Evolutionary conservation across 495 filamentous ascomycete genomes (phyloP).

Genomic region (Aspergillus asperescens): DNA sequence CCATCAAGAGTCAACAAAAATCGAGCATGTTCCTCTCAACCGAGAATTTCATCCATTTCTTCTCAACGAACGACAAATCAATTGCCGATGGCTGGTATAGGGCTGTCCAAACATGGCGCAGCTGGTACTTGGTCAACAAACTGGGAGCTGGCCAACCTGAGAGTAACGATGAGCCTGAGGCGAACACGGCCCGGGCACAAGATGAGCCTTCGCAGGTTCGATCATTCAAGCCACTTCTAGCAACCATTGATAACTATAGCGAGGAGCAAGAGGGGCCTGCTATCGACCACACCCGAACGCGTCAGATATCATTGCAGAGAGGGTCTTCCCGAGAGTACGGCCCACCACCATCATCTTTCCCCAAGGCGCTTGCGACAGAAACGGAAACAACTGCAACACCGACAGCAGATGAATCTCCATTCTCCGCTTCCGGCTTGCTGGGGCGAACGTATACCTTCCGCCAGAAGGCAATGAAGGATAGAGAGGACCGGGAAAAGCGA

Average conservation of each 20-base stretch:
- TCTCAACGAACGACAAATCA: slow-evolving; percentile 66
- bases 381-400: slow-evolving; percentile 11
- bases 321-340: slow-evolving; percentile 36
- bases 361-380: slow-evolving; percentile 33
- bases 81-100: slow-evolving; percentile 63
- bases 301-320: slow-evolving; percentile 28
- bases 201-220: slow-evolving; percentile 20
- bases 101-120: slow-evolving; percentile 73
- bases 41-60: slow-evolving; percentile 87
- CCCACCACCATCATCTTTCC: slow-evolving; percentile 43
- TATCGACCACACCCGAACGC: slow-evolving; percentile 15
- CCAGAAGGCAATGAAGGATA: slow-evolving; percentile 50
- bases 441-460: slow-evolving; percentile 60
- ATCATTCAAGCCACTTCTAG: slow-evolving; percentile 51
- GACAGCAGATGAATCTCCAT: slow-evolving; percentile 41
- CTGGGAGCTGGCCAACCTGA: slow-evolving; percentile 49
- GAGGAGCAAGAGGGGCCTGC: slow-evolving; percentile 4
- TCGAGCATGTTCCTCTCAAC: slow-evolving; percentile 75
- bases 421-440: slow-evolving; percentile 53
- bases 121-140: slow-evolving; percentile 74
- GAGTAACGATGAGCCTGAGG: slow-evolving; percentile 20
- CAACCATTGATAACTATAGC: slow-evolving; percentile 36
- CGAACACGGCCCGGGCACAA: slow-evolving; percentile 15
- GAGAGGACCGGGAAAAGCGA: slow-evolving; percentile 40
- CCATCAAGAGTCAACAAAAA: slow-evolving; percentile 91